These are phyloP conservation scores for Yamadazyma tumulicola DNA, from an alignment of 805 yeast genomes.

Conservation along the genomic window DNA sequence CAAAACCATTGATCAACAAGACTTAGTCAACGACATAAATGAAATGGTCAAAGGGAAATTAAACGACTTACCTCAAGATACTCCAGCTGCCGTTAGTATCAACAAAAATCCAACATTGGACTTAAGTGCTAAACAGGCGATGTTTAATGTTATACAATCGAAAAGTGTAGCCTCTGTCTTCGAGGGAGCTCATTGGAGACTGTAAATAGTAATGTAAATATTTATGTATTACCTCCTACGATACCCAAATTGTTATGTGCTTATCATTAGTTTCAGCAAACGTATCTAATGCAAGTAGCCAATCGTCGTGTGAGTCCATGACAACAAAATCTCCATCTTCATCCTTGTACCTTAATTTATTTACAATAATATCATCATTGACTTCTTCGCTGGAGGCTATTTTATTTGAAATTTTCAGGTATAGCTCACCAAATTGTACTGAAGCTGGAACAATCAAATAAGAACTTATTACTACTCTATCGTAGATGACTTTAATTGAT, in stretches of 20 bases:
- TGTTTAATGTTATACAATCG: constrained; percentile 22
- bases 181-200: constrained; percentile 17
- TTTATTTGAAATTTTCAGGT: constrained; percentile 55
- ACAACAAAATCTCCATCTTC: constrained; percentile 94
- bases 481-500: constrained; percentile 31
- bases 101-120: constrained; percentile 27
- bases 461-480: constrained; percentile 27
- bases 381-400: constrained; percentile 50
- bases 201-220: constrained; percentile 5
- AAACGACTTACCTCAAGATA: constrained; percentile 10
- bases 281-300: constrained; percentile 77
- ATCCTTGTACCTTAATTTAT: constrained; percentile 75
- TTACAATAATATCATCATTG: constrained; percentile 47
- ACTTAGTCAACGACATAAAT: constrained; percentile 22
- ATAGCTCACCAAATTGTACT: constrained; percentile 48
- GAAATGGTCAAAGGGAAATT: constrained; percentile 32
- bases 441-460: constrained; percentile 23
- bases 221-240: constrained; percentile 12
- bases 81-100: constrained; percentile 8
- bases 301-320: constrained; percentile 82
- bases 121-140: constrained; percentile 22
- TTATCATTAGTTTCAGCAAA: constrained; percentile 29
- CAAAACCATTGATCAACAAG: constrained; percentile 19
- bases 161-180: constrained; percentile 8
- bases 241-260: constrained; percentile 40